phyloP scores from a whole-genome alignment of 495 filamentous ascomycete genomes.

The Aspergillus cristatus region DNA sequence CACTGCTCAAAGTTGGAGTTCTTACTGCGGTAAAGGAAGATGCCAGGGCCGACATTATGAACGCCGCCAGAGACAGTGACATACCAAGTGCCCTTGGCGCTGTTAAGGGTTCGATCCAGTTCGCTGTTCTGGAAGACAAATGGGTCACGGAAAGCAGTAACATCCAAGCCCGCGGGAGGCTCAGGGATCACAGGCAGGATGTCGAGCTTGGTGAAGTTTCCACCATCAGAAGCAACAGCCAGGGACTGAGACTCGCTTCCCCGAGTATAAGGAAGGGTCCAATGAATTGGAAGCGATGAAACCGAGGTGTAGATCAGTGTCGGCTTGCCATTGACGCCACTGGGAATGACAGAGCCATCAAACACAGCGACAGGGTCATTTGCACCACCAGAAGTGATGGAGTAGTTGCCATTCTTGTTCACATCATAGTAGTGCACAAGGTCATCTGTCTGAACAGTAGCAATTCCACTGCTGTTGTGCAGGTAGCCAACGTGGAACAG shows the following conservation, averaged over 20 bases:
- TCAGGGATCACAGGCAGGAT: slow-evolving; percentile 10
- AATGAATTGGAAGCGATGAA: slow-evolving; percentile 15
- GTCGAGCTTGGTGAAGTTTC: slow-evolving; percentile 12
- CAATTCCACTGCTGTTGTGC: slow-evolving; percentile 8
- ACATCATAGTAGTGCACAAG: slow-evolving; percentile 10
- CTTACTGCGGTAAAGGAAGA: slow-evolving; percentile 14
- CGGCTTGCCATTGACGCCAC: slow-evolving; percentile 10
- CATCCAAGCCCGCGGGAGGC: slow-evolving; percentile 6
- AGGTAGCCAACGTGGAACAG: slow-evolving; percentile 16
- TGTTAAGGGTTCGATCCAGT: slow-evolving; percentile 5
- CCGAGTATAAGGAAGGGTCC: slow-evolving; percentile 15
- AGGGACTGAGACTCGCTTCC: slow-evolving; percentile 16
- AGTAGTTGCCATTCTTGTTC: slow-evolving; percentile 6
- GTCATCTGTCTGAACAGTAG: slow-evolving; percentile 12
- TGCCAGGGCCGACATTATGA: slow-evolving; percentile 9
- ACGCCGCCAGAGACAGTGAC: slow-evolving; percentile 12
- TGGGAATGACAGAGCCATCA: slow-evolving; percentile 14
- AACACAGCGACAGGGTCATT: slow-evolving; percentile 17
- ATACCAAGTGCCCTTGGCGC: slow-evolving; percentile 10
- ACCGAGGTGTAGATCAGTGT: slow-evolving; percentile 17
- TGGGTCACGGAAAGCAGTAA: slow-evolving; percentile 17
- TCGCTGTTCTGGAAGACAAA: slow-evolving; percentile 12
- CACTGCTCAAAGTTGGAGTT: slow-evolving; percentile 11
- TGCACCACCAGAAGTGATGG: slow-evolving; percentile 10
- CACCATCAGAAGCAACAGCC: slow-evolving; percentile 12